These are phyloP conservation scores for Coprinopsis marcescibilis DNA, from an alignment of 768 basidiomycete genomes.

Conservation along the genomic window DNA sequence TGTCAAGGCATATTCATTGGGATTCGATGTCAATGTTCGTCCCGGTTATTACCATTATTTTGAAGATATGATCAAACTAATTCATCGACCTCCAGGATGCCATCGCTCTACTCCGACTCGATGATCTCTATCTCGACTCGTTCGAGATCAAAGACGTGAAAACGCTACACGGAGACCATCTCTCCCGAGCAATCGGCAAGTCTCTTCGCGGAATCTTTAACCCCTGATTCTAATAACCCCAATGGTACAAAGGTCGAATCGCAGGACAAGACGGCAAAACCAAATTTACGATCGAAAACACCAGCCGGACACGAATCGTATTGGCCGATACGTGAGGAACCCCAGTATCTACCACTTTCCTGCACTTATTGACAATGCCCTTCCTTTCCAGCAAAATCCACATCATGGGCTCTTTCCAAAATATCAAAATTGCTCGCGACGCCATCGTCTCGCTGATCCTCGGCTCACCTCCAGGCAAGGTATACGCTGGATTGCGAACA, in stretches of 20 bases:
- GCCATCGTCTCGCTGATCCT: conserved; percentile 93
- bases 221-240: neutral
- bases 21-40: conserved; percentile 90
- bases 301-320: conserved; percentile 94
- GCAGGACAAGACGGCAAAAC: conserved; percentile 99
- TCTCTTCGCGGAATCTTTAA: neutral
- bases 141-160: conserved; percentile 99
- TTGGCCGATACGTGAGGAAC: conserved; percentile 96
- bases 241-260: conserved; percentile 66
- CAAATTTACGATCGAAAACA: conserved; percentile 97
- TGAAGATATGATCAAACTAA: neutral
- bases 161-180: conserved; percentile 93
- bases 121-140: conserved; percentile 96
- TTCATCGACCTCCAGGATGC: conserved; percentile 62
- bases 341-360: no score
- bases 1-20: conserved; percentile 88
- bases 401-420: conserved; percentile 97
- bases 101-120: conserved; percentile 89
- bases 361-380: no score
- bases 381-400: conserved; percentile 76
- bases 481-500: conserved; percentile 85
- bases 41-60: neutral
- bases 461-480: conserved; percentile 92
- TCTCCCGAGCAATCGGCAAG: conserved; percentile 93
- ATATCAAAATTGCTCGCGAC: conserved; percentile 96